These are phyloP conservation scores for Amylocarpus encephaloides DNA, from an alignment of 2,329 filamentous ascomycete species.

Conservation along the genomic window DNA sequence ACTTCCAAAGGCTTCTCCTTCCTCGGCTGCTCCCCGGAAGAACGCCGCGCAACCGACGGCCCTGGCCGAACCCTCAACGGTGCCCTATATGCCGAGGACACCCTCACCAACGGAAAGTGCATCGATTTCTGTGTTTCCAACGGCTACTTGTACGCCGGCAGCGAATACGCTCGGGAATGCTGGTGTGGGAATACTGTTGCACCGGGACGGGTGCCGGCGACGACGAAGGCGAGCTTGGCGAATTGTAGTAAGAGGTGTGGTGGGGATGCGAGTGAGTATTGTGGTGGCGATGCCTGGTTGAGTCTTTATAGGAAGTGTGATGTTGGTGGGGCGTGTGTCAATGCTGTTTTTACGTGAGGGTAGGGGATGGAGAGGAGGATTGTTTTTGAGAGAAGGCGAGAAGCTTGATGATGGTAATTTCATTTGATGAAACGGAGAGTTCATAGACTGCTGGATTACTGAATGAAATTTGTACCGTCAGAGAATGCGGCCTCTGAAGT, in stretches of 20 bases:
- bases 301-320: slow-evolving; percentile 1
- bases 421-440: too few species aligned
- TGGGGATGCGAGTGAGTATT: background rate
- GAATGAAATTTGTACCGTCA: too few species aligned
- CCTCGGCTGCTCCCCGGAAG: background rate
- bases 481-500: too few species aligned
- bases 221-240: background rate
- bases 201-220: background rate
- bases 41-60: background rate
- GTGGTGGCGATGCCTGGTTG: slow-evolving; percentile 3
- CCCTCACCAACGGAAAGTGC: slow-evolving; percentile 1
- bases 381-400: too few species aligned
- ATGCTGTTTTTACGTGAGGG: background rate
- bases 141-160: background rate
- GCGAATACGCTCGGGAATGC: background rate
- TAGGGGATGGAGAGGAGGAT: too few species aligned
- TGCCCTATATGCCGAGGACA: background rate
- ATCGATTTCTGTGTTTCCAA: background rate
- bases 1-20: slow-evolving; percentile 1
- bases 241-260: background rate
- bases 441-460: too few species aligned
- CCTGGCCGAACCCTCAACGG: background rate
- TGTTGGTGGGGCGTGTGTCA: background rate
- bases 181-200: background rate
- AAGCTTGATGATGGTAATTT: too few species aligned